Conservation (phyloP, 2,329 filamentous ascomycete species). For the Sporothrix curviconia region DNA sequence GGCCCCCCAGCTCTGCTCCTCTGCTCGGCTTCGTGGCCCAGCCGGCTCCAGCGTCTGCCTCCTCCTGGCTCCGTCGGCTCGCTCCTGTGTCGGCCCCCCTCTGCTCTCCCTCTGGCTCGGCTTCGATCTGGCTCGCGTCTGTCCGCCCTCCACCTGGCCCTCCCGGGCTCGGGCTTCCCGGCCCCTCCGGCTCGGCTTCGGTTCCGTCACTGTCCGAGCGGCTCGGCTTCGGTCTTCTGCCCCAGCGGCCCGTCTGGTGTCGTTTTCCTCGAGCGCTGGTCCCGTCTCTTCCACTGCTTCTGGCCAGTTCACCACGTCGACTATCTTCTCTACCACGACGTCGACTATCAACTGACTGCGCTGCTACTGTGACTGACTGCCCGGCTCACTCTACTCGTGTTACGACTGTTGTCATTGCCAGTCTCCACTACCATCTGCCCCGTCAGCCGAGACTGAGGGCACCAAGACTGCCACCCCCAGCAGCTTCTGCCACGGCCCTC, state of each 20-base stretch:
- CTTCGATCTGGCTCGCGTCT: background rate
- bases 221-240: constrained; percentile 10
- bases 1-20: background rate
- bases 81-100: background rate
- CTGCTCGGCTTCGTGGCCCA: background rate
- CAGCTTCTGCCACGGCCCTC: too few relatives aligned
- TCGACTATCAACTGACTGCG: constrained; percentile 47
- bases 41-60: too few relatives aligned
- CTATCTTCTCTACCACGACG: constrained; percentile 42
- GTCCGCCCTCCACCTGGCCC: too few relatives aligned
- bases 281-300: background rate
- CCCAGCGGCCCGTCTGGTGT: background rate
- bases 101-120: background rate
- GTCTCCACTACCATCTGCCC: constrained; percentile 27
- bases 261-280: background rate
- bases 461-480: too few relatives aligned
- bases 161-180: too few relatives aligned
- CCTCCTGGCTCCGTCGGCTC: background rate
- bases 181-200: background rate
- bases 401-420: constrained; percentile 44
- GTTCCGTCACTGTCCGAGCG: constrained; percentile 10
- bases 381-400: constrained; percentile 41
- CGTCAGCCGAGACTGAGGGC: background rate
- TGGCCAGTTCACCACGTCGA: constrained; percentile 21
- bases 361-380: constrained; percentile 43